Evolutionary conservation across 352 stramenopile species (phyloP), one percentile per base, ranked within the genome.

Genomic region (Globisporangium radiosum): DNA sequence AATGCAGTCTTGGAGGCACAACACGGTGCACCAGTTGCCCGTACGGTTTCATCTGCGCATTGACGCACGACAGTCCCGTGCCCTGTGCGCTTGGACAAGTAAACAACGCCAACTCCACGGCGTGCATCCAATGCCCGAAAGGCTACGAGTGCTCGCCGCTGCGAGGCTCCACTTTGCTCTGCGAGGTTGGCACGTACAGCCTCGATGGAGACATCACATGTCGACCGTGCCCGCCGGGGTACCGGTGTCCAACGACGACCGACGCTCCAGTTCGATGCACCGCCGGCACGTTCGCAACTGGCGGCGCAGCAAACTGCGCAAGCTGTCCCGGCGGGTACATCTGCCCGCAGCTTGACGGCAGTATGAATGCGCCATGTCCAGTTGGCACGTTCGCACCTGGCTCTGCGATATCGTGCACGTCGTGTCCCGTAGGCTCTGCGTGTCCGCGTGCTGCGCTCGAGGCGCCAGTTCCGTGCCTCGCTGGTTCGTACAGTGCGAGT

Each of bases 401-500:
- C 33, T 60, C 54, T 17, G 58, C 76, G 19, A 68, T 74, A 11
- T 57, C 70, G 47, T 97, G 90, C 45, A 88, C 77, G 0, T 69
- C 54, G 2, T 96, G 88, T 44, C 78, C 88, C 6, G 72, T 72
- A 38, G 78, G 76, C 10, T 88, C 63, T 38, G 70, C 69, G 13
- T 93, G 79, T 44, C 70, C 77, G 5, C 71, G 78, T 52, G 64
- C 76, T 10, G 60, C 62, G 36, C 72, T 54, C 10, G 68, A 64
- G 9, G 53, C 56, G 2, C 71, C 72, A 0, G 42, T 78, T 9
- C 51, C 66, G 38, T 95, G 86, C 40, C 14, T 54, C 7, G 50
- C 73, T 37, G 88, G 87, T 7, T 81, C 61, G 2, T 96, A 87
- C 57, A 94, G 79, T 50, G 68, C 69, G 0, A 64, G 64, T 17